Percentiles rank a stretch among this genome's conserved stretches.
Evolutionary conservation across 2,329 filamentous ascomycete species (phyloP).

Genomic region (Colletotrichum gloeosporioides): DNA sequence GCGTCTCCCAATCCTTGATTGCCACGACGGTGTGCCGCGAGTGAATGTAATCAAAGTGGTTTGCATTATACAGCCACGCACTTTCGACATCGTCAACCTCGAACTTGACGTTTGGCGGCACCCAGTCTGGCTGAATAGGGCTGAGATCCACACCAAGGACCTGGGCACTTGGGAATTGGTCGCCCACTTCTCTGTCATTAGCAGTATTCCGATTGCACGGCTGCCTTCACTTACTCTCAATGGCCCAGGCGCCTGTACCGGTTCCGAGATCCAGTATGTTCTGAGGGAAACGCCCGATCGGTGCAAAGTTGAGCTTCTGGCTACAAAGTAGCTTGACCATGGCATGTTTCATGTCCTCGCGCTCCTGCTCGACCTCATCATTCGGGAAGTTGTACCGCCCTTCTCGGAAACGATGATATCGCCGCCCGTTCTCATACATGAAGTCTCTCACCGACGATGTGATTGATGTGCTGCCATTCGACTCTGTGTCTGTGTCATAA

Average conservation of each 20-base stretch:
- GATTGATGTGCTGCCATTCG: slow-evolving; percentile 42
- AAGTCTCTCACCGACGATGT: slow-evolving; percentile 52
- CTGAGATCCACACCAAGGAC: slow-evolving; percentile 60
- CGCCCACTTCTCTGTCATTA: slow-evolving; percentile 28
- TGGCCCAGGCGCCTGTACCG: slow-evolving; percentile 65
- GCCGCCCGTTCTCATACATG: slow-evolving; percentile 60
- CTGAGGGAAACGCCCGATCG: slow-evolving; percentile 51
- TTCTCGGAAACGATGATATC: slow-evolving; percentile 62
- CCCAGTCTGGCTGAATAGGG: slow-evolving; percentile 61
- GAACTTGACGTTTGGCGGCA: slow-evolving; percentile 62
- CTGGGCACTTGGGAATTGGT: slow-evolving; percentile 40
- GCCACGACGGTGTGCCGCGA: slow-evolving; percentile 62
- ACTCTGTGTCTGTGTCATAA: slow-evolving; percentile 41
- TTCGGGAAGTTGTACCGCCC: slow-evolving; percentile 65
- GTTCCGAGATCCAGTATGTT: slow-evolving; percentile 63
- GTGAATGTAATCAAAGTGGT: slow-evolving; percentile 67
- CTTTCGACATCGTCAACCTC: slow-evolving; percentile 64
- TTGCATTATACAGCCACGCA: slow-evolving; percentile 57
- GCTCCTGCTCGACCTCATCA: slow-evolving; percentile 64
- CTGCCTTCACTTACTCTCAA: slow-evolving; percentile 47
- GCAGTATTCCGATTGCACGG: slow-evolving; percentile 7
- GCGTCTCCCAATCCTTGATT: slow-evolving; percentile 58
- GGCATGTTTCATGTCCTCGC: slow-evolving; percentile 62
- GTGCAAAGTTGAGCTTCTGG: slow-evolving; percentile 56
- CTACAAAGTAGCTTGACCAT: slow-evolving; percentile 55